phyloP scores from a whole-genome alignment of 2,329 filamentous ascomycete genomes.

The Pseudogymnoascus sp. region DNA sequence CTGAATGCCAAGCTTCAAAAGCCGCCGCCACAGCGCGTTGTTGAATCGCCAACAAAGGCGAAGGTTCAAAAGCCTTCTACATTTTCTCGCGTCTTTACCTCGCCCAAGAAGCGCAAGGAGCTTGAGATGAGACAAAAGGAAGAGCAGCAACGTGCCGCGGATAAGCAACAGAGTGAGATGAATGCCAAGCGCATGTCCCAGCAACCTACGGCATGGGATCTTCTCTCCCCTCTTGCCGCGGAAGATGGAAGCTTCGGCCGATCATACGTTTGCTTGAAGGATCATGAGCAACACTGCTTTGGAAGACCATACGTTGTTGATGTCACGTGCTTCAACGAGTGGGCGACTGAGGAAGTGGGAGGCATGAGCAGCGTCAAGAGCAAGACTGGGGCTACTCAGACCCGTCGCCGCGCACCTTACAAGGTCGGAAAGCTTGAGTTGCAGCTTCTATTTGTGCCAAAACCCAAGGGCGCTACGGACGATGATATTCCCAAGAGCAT shows the following conservation, averaged over 20 bases:
- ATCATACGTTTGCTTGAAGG: constrained; percentile 87
- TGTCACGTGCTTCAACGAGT: constrained; percentile 95
- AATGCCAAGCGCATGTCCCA: constrained; percentile 54
- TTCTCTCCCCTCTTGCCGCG: constrained; percentile 77
- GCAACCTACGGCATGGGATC: constrained; percentile 72
- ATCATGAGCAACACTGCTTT: constrained; percentile 82
- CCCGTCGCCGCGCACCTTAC: constrained; percentile 85
- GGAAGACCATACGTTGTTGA: constrained; percentile 83
- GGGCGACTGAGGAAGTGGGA: constrained; percentile 78
- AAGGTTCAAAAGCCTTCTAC: constrained; percentile 62
- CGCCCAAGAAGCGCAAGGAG: constrained; percentile 94
- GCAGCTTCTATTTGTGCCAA: constrained; percentile 89
- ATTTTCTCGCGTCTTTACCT: constrained; percentile 87
- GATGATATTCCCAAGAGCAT: constrained; percentile 99
- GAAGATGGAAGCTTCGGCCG: constrained; percentile 91
- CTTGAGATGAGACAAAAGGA: constrained; percentile 77
- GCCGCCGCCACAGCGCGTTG: constrained; percentile 53
- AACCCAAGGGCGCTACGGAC: constrained; percentile 76
- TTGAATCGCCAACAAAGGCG: constrained; percentile 55
- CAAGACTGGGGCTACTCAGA: constrained; percentile 67
- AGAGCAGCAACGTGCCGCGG: constrained; percentile 66
- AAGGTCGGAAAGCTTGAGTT: constrained; percentile 91
- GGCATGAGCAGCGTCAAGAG: constrained; percentile 86
- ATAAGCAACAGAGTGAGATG: constrained; percentile 56
- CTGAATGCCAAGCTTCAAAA: constrained; percentile 91